Percentiles rank a stretch among this genome's conserved stretches.
These are phyloP conservation scores for Schwanniomyces sp. DNA, from an alignment of 805 yeast species.

Conservation along the genomic window DNA sequence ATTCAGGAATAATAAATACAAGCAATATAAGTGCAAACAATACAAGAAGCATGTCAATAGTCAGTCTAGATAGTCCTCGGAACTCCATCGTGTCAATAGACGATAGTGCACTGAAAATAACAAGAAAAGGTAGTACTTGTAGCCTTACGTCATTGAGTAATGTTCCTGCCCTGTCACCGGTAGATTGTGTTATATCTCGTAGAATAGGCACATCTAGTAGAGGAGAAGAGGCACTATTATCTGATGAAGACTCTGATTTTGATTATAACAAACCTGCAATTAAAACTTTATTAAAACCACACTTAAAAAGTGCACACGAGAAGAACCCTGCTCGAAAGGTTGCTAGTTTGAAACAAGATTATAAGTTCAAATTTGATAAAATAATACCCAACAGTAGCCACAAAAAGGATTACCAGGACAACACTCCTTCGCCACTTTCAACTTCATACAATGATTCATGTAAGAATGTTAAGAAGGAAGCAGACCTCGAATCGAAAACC, in stretches of 20 bases:
- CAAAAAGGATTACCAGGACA: not conserved
- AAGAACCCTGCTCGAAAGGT: not conserved
- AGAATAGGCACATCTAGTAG: not conserved
- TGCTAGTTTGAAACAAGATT: slow-evolving; percentile 19
- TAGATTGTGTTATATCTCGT: not conserved
- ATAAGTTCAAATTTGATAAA: slow-evolving; percentile 13
- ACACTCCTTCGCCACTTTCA: not conserved
- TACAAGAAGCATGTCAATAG: slow-evolving; percentile 35
- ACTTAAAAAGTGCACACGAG: slow-evolving; percentile 1
- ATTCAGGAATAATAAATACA: slow-evolving; percentile 12
- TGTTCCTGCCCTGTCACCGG: slow-evolving; percentile 3
- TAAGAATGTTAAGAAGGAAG: not conserved
- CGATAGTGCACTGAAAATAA: slow-evolving; percentile 25
- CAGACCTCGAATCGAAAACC: not conserved
- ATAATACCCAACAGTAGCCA: not conserved
- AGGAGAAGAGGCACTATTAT: slow-evolving; percentile 21
- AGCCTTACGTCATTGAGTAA: slow-evolving; percentile 15
- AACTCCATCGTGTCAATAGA: slow-evolving; percentile 42
- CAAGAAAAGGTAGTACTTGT: slow-evolving; percentile 34
- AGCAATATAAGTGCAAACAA: slow-evolving; percentile 15
- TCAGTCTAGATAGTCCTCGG: slow-evolving; percentile 39
- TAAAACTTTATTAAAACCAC: slow-evolving; percentile 13
- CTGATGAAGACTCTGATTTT: slow-evolving; percentile 39
- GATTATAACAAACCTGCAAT: slow-evolving; percentile 18
- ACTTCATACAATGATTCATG: not conserved